Base-by-base conservation (phyloP, 2,329 filamentous ascomycete genomes). In the Curvularia sp. region DNA sequence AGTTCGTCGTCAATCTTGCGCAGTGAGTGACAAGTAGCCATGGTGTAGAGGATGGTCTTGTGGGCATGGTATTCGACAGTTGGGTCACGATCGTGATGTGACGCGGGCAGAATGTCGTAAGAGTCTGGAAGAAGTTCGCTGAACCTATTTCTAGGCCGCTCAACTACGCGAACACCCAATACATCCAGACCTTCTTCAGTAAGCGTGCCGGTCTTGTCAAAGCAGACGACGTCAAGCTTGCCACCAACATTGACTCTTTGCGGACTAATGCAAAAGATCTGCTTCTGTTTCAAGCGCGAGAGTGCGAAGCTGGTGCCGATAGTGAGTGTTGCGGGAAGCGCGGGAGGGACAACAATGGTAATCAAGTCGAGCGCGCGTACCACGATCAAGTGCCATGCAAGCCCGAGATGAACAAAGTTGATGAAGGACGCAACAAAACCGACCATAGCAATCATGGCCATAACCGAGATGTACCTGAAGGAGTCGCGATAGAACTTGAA, bases 401-500 rank as follows among this genome's bases (percentile, higher is more conserved):
- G 81, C 49, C 86, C 87, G 13, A 99, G 83, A 39, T 91, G 88
- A 52, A 99, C 81, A 74, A 99, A 99, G 77, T 99, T 99, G 78
- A 96, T 81, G 67, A 99, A 89, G 0, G 95, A 98, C 1, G 90
- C 93, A 21, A 93, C 81, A 72, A 99, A 99, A 0, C 96, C 95
- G 49, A 98, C 77, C 48, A 88, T 80, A 21, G 95, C 96, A 68
- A 99, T 89, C 41, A 88, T 80, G 5, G 86, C 94, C 95, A 99
- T 99, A 59, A 99, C 95, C 3, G 91, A 93, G 59, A 99, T 98
- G 75, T 99, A 99, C 21, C 93, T 88, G 79, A 99, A 99, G 0
- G 94, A 97, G 76, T 99, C 95, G 41, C 92, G 87, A 76, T 99
- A 99, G 75, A 99, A 99, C 71, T 96, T 98, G 85, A 99, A 99